phyloP scores from a whole-genome alignment of 805 yeast genomes.

The Candida pini region DNA sequence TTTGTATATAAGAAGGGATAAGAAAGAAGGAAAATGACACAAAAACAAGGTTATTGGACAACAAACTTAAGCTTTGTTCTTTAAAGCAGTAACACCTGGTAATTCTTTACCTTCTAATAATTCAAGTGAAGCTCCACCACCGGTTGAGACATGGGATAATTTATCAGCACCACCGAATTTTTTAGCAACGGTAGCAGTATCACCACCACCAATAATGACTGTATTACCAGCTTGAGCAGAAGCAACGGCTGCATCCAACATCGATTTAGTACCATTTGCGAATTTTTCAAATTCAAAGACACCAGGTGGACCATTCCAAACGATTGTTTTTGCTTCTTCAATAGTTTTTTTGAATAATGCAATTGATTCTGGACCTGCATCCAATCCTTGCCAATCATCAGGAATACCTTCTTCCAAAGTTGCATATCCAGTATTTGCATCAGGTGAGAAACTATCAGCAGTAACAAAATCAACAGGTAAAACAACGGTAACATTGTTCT shows the following conservation, averaged over 20 bases:
- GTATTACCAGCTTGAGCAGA: conserved; percentile 86
- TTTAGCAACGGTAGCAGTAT: conserved; percentile 98
- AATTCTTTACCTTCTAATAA: conserved; percentile 97
- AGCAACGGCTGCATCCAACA: conserved; percentile 83
- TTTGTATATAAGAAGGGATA: not conserved
- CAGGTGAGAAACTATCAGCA: conserved; percentile 90
- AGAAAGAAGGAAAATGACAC: not conserved
- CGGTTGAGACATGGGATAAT: conserved; percentile 97
- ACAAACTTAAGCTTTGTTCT: conserved; percentile 12
- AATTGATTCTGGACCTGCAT: conserved; percentile 87
- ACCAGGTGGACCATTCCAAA: conserved; percentile 99
- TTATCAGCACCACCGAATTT: conserved; percentile 95
- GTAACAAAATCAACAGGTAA: conserved; percentile 95
- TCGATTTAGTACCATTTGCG: conserved; percentile 84
- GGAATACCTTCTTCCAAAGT: conserved; percentile 90
- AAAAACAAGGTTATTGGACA: not conserved
- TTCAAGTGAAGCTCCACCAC: conserved; percentile 99
- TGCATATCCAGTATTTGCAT: conserved; percentile 81
- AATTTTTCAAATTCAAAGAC: conserved; percentile 95
- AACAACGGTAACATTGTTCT: conserved; percentile 87
- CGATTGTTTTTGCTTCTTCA: conserved; percentile 92
- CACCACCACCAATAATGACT: conserved; percentile 99
- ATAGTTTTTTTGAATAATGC: conserved; percentile 77
- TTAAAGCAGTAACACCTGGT: conserved; percentile 75
- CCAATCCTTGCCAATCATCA: conserved; percentile 93